Base-by-base conservation (phyloP, 1,139 yeast genomes). In the Yamadazyma epiphylla region DNA sequence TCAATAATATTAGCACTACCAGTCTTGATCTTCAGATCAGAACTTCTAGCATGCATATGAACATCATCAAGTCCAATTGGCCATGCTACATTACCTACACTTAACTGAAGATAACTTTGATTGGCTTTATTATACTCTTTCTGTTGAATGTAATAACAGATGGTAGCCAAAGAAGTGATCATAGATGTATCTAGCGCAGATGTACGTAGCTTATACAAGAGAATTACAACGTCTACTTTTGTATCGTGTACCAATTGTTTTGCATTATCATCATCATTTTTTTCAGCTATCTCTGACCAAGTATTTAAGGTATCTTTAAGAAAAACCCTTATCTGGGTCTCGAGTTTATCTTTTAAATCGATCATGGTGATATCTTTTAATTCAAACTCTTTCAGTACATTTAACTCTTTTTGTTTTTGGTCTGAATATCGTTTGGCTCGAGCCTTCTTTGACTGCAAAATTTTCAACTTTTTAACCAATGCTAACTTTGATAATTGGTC, bases 21-120 rank as follows among this genome's bases (percentile, higher is more conserved):
- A 23, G 64, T 60, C 45, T 75, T 73, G 24, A 64, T 64, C 35
- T 58, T 64, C 52, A 49, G 56, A 15, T 54, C 52, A 13, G 83
- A 77, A 41, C 79, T 73, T 37, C 94, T 61, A 24, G 78, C 82
- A 51, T 87, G 95, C 36, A 87, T 85, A 27, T 94, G 89, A 10
- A 86, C 84, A 32, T 77, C 75, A 9, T 78, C 65, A 8, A 87
- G 85, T 22, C 96, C 96, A 39, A 87, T 83, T 2, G 96, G 96
- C 95, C 95, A 87, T 2, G 94, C 91, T 2, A 84, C 87, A 43
- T 85, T 85, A 1, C 96, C 96, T 20, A 87, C 80, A 48, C 94
- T 81, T 40, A 87, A 60, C 41, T 81, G 74, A 68, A 85, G 64
- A 50, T 87, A 87, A 22, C 80, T 67, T 45, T 83, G 86, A 38